Evolutionary conservation across 108 stramenopile genomes (phyloP).

Genomic region (Nannochloropsis oceanica): DNA sequence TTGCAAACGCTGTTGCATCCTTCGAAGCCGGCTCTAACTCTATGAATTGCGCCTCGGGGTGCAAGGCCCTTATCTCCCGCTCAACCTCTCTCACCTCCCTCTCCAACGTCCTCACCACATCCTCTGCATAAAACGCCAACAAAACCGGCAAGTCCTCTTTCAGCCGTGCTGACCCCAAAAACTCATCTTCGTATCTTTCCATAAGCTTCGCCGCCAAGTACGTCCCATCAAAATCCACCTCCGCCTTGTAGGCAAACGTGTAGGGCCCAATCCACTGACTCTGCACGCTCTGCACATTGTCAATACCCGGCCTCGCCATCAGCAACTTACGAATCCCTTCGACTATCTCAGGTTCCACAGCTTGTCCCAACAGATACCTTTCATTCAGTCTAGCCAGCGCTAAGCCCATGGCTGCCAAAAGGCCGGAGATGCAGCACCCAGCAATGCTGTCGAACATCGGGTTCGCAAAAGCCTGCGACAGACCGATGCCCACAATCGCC

Average conservation of each 20-base stretch:
- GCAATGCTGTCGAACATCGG: conserved; percentile 79
- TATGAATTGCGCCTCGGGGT: conserved; percentile 89
- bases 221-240: conserved; percentile 97
- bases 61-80: conserved; percentile 61
- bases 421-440: conserved; percentile 62
- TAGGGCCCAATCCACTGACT: conserved; percentile 90
- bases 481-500: conserved; percentile 72
- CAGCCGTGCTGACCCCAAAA: conserved; percentile 4
- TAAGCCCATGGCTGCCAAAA: conserved; percentile 74
- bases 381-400: conserved; percentile 66
- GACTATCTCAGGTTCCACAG: conserved; percentile 60
- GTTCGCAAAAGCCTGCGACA: conserved; percentile 50
- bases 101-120: conserved; percentile 87
- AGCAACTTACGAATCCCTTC: conserved; percentile 71
- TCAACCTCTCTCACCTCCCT: conserved; percentile 79
- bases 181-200: conserved; percentile 25
- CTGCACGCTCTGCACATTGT: conserved; percentile 62
- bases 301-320: conserved; percentile 55
- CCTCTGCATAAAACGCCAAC: conserved; percentile 88
- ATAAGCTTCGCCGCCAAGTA: conserved; percentile 76
- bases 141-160: conserved; percentile 57
- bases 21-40: conserved; percentile 88
- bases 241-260: conserved; percentile 92
- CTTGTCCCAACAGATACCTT: conserved; percentile 76
- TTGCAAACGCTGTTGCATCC: conserved; percentile 6